Conservation (phyloP, 2,329 filamentous ascomycete species). For the Fusarium torulosum region DNA sequence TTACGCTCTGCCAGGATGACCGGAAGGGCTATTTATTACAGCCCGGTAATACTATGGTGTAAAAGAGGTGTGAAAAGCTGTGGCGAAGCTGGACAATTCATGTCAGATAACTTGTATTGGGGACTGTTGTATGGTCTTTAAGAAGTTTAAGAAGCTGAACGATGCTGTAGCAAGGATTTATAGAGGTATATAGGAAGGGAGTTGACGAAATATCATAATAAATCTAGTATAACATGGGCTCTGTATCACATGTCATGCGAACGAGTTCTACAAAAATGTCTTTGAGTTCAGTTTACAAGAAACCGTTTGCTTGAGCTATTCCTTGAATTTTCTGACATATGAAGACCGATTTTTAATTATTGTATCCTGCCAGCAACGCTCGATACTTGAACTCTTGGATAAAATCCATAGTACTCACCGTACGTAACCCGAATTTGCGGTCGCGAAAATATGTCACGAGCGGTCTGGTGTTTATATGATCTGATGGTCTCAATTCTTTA, state of each 20-base stretch:
- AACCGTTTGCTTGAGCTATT: background rate
- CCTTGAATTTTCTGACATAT: background rate
- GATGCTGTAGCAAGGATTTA: constrained; percentile 28
- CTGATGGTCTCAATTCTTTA: constrained; percentile 23
- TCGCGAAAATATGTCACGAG: background rate
- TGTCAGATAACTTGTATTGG: constrained; percentile 7
- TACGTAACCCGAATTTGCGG: background rate
- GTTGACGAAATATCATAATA: constrained; percentile 35
- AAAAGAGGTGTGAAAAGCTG: constrained; percentile 13
- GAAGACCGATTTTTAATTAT: background rate
- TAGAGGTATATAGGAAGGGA: constrained; percentile 46
- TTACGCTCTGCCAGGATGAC: constrained; percentile 22
- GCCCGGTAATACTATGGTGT: constrained; percentile 25
- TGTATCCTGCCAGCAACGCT: background rate
- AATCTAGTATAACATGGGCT: background rate
- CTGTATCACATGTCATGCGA: background rate
- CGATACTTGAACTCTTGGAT: no score
- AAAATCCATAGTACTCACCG: background rate
- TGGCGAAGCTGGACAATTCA: constrained; percentile 2
- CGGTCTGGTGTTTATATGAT: background rate
- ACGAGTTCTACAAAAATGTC: no score
- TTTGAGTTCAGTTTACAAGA: no score
- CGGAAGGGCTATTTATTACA: constrained; percentile 14
- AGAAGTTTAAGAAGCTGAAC: constrained; percentile 29
- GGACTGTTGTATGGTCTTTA: constrained; percentile 13